Conservation (phyloP, 768 basidiomycete genomes). For the Amanita subjunquillea region DNA sequence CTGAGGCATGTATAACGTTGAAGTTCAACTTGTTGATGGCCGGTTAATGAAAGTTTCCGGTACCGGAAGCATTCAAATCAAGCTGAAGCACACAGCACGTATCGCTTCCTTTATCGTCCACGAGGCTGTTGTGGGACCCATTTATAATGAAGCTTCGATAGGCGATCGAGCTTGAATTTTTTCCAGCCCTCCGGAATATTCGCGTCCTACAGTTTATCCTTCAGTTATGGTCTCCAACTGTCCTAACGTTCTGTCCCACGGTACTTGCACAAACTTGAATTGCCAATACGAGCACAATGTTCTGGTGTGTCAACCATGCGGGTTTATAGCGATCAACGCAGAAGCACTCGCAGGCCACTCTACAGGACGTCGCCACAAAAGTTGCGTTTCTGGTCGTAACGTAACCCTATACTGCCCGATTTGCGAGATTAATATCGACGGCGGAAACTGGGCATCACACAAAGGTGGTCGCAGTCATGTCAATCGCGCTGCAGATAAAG, state of each 20-base stretch:
- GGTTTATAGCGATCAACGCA: constrained; percentile 18
- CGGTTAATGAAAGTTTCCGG: no score
- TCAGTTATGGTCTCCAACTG: constrained; percentile 16
- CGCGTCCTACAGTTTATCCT: no score
- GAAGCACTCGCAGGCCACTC: constrained; percentile 19
- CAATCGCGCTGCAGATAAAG: constrained; percentile 12
- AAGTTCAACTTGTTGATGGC: no score
- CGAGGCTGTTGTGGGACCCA: no score
- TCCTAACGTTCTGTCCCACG: constrained; percentile 22
- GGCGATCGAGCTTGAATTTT: no score
- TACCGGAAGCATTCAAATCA: no score
- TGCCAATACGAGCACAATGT: constrained; percentile 28
- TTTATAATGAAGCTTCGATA: no score
- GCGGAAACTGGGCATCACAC: background rate
- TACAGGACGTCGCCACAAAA: constrained; percentile 18
- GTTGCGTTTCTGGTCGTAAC: constrained; percentile 16
- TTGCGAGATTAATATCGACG: constrained; percentile 1
- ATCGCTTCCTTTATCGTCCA: no score
- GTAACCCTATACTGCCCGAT: constrained; percentile 14
- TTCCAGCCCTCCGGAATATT: no score
- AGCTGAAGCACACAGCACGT: no score
- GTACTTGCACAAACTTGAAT: constrained; percentile 20
- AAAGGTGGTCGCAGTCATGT: background rate
- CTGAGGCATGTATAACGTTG: no score
- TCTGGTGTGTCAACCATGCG: constrained; percentile 27